Evolutionary conservation across 352 stramenopile genomes (phyloP), one percentile per base, ranked within the genome.

Genomic region (Globisporangium abappressorium): DNA sequence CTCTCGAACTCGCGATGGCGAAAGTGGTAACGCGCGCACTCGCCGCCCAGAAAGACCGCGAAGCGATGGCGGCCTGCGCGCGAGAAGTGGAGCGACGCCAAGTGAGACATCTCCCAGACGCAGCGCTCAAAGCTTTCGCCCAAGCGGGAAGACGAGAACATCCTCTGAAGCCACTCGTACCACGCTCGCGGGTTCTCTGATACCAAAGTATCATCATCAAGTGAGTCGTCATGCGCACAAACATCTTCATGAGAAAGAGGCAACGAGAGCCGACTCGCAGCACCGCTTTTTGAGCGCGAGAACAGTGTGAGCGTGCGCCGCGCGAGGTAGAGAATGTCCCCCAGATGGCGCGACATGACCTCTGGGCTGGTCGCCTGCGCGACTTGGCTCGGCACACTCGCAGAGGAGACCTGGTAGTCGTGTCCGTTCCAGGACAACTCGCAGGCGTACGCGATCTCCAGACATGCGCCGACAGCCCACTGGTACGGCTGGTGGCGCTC

Each of bases 81-180:
- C 2, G 79, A 92, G 62, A 87, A 95, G 43, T 95, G 81, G 33
- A 93, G 78, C 6, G 87, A 92, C 26, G 85, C 84, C 55, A 92
- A 65, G 58, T 92, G 84, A 1, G 87, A 91, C 12, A 95, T 60
- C 69, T 95, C 85, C 36, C 76, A 91, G 20, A 91, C 69, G 20
- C 80, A 91, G 3, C 76, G 76, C 60, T 93, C 75, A 15, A 87
- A 85, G 7, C 57, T 28, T 15, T 80, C 77, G 24, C 69, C 57
- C 0, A 80, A 15, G 8, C 28, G 26, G 33, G 61, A 55, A 41
- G 76, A 46, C 3, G 74, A 62, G 57, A 93, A 85, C 36, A 89
- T 70, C 20, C 71, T 68, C 8, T 76, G 64, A 6, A 92, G 70
- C 62, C 78, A 78, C 2, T 75, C 64, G 66, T 93, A 94, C 87